A percentile compares a stretch with the other conserved stretches of the same genome.
phyloP scores from a whole-genome alignment of 2,329 filamentous ascomycete species.

The Clathrospora elynae region DNA sequence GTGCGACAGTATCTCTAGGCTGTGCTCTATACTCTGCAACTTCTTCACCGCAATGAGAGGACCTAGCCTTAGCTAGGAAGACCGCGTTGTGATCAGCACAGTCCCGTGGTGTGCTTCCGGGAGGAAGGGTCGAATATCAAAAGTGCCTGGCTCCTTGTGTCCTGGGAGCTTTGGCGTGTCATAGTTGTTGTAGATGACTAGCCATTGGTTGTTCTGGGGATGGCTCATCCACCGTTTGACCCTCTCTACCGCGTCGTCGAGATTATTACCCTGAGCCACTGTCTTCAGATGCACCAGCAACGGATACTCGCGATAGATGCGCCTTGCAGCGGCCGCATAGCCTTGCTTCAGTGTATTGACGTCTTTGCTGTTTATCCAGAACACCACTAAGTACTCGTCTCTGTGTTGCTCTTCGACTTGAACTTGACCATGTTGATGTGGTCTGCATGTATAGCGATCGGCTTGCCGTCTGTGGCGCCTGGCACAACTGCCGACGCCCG shows the following conservation, averaged over 20 bases:
- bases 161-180: conserved; percentile 45
- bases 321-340: conserved; percentile 35
- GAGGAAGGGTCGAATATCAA: conserved; percentile 39
- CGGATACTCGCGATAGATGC: conserved; percentile 37
- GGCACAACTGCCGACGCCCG: conserved; percentile 45
- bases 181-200: conserved; percentile 53
- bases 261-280: conserved; percentile 28
- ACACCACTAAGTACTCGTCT: conserved; percentile 47
- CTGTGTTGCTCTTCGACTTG: conserved; percentile 34
- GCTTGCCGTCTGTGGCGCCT: conserved; percentile 40
- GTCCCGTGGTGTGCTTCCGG: conserved; percentile 6
- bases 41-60: conserved; percentile 9
- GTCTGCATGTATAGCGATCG: conserved; percentile 42
- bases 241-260: conserved; percentile 34
- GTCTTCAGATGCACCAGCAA: conserved; percentile 26
- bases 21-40: conserved; percentile 6
- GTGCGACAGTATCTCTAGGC: conserved; percentile 15
- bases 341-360: conserved; percentile 48
- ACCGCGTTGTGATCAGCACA: conserved; percentile 13
- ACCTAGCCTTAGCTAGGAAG: conserved; percentile 6
- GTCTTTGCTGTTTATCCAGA: conserved; percentile 54
- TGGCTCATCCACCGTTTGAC: conserved; percentile 50
- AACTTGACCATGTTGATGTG: conserved; percentile 47
- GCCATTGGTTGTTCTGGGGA: conserved; percentile 47
- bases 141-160: conserved; percentile 14